phyloP scores from a whole-genome alignment of 805 yeast genomes.

The Schwanniomyces sp. region DNA sequence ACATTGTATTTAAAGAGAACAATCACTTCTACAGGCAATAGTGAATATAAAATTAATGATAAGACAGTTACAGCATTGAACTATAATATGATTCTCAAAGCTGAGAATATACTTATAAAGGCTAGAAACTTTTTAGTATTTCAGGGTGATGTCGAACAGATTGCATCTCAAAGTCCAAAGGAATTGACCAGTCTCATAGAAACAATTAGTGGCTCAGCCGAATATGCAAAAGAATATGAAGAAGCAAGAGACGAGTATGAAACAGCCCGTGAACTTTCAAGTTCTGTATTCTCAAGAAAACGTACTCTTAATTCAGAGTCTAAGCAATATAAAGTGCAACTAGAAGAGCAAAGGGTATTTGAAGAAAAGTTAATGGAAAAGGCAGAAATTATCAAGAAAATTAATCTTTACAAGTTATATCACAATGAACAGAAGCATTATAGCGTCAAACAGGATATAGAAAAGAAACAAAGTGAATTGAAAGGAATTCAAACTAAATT shows the following conservation, averaged over 20 bases:
- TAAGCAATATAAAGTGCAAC: conserved; percentile 74
- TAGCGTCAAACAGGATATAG: conserved; percentile 30
- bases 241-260: conserved; percentile 61
- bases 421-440: conserved; percentile 51
- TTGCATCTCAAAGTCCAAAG: conserved; percentile 81
- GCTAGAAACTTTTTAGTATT: conserved; percentile 92
- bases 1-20: conserved; percentile 62
- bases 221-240: conserved; percentile 67
- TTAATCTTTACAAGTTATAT: conserved; percentile 63
- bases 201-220: conserved; percentile 78
- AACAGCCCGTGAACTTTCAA: conserved; percentile 61
- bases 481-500: conserved; percentile 29
- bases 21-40: conserved; percentile 56
- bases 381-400: conserved; percentile 43
- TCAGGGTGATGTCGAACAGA: conserved; percentile 94
- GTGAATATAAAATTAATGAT: conserved; percentile 68
- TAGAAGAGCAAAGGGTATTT: conserved; percentile 67
- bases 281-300: conserved; percentile 64
- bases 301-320: conserved; percentile 72
- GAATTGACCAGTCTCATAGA: conserved; percentile 78
- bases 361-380: conserved; percentile 54
- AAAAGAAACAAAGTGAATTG: conserved; percentile 35
- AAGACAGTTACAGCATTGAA: conserved; percentile 59
- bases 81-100: conserved; percentile 64
- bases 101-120: conserved; percentile 79